Evolutionary conservation across 164 flowering plant genomes (phyloP).

Genomic region (Sedum album): DNA sequence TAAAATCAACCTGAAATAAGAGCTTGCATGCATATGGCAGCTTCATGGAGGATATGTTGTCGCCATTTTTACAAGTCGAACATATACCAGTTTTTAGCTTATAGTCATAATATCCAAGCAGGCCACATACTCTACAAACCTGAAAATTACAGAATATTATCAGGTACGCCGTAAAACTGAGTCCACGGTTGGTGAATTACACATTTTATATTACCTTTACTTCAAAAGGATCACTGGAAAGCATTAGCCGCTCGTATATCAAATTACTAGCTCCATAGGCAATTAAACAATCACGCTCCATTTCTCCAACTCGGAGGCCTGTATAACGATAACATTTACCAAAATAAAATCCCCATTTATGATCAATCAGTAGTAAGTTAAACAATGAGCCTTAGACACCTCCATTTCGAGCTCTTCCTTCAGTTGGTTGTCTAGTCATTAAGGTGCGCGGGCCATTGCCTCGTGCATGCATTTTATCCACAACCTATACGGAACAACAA

Average conservation of each 20-base stretch:
- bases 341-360: background rate
- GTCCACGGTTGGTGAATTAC: background rate
- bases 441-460: slow-evolving; percentile 75
- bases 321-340: slow-evolving; percentile 9
- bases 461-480: slow-evolving; percentile 97
- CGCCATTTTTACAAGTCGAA: slow-evolving; percentile 73
- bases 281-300: slow-evolving; percentile 98
- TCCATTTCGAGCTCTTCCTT: slow-evolving; percentile 87
- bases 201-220: slow-evolving; percentile 50
- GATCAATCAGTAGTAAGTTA: background rate
- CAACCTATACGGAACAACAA: slow-evolving; percentile 37
- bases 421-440: slow-evolving; percentile 92
- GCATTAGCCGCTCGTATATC: slow-evolving; percentile 75
- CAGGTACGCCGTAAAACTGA: background rate
- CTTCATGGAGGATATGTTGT: slow-evolving; percentile 69
- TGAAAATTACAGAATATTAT: slow-evolving; percentile 16
- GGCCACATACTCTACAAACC: slow-evolving; percentile 89
- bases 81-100: slow-evolving; percentile 67
- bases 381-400: slow-evolving; percentile 27
- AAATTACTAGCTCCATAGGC: slow-evolving; percentile 94
- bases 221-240: slow-evolving; percentile 83
- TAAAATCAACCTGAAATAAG: slow-evolving; percentile 88
- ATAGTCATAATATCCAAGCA: slow-evolving; percentile 75
- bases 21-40: slow-evolving; percentile 96
- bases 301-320: slow-evolving; percentile 92